A percentile compares a stretch with the other conserved stretches of the same genome.
Evolutionary conservation across 2,329 filamentous ascomycete species (phyloP).

Genomic region (Albophoma yamanashiensis): DNA sequence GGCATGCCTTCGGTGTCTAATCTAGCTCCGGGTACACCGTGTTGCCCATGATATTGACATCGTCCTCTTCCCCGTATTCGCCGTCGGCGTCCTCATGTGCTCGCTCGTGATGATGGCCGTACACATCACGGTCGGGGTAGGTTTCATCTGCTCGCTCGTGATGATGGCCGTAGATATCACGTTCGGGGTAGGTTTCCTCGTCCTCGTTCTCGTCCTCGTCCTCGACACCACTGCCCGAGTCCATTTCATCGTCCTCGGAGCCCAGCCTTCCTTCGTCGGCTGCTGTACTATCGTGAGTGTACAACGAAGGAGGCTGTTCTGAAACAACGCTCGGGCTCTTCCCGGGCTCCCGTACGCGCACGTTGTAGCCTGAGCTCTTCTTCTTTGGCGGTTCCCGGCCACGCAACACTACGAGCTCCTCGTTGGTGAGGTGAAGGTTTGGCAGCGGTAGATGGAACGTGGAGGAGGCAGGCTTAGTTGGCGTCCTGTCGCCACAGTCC

Average conservation of each 20-base stretch:
- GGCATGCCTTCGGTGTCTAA: neutral
- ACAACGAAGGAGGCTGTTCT: slow-evolving; percentile 7
- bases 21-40: slow-evolving; percentile 8
- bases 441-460: slow-evolving; percentile 22
- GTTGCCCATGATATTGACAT: neutral
- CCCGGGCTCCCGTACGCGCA: slow-evolving; percentile 15
- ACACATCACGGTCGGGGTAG: slow-evolving; percentile 8
- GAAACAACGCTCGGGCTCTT: slow-evolving; percentile 8
- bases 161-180: slow-evolving; percentile 12
- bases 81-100: slow-evolving; percentile 16
- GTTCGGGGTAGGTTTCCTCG: neutral
- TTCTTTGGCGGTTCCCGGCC: slow-evolving; percentile 24
- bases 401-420: slow-evolving; percentile 22
- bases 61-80: slow-evolving; percentile 9
- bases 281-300: slow-evolving; percentile 8
- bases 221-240: slow-evolving; percentile 11
- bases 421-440: slow-evolving; percentile 22
- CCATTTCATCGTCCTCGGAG: slow-evolving; percentile 12
- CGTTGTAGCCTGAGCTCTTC: slow-evolving; percentile 24
- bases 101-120: slow-evolving; percentile 11
- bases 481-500: slow-evolving; percentile 22
- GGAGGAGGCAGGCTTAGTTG: slow-evolving; percentile 16
- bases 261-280: neutral
- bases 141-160: too few species aligned
- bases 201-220: slow-evolving; percentile 4